phyloP scores from a whole-genome alignment of 371 early-diverging fungal genomes.

The Zancudomyces culisetae region DNA sequence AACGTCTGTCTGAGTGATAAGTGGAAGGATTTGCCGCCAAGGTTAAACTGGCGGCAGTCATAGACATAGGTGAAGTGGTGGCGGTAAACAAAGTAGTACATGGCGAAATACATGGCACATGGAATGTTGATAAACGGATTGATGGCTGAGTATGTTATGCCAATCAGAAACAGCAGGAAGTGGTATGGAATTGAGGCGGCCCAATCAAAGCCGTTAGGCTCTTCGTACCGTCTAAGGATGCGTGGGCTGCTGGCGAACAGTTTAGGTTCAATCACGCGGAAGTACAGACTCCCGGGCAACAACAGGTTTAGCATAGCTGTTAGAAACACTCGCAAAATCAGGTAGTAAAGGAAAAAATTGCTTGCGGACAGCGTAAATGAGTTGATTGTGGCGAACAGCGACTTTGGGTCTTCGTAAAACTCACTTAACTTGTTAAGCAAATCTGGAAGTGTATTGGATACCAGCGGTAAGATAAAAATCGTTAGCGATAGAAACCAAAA shows the following conservation, averaged over 20 bases:
- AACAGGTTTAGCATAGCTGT: conserved; percentile 43
- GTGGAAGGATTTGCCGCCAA: conserved; percentile 52
- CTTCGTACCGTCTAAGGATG: conserved; percentile 32
- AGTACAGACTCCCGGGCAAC: conserved; percentile 39
- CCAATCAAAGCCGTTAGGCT: conserved; percentile 22
- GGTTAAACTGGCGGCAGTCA: conserved; percentile 30
- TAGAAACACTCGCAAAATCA: conserved; percentile 46
- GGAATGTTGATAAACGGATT: conserved; percentile 64
- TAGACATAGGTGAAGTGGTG: conserved; percentile 66
- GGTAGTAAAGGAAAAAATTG: conserved; percentile 60
- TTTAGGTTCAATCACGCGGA: conserved; percentile 35
- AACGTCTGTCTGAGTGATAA: conserved; percentile 42
- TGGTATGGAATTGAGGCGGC: conserved; percentile 31
- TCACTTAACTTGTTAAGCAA: background rate
- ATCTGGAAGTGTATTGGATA: background rate
- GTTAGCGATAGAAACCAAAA: conserved; percentile 66
- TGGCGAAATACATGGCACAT: conserved; percentile 46
- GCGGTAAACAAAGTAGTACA: conserved; percentile 52
- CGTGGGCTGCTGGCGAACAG: conserved; percentile 57
- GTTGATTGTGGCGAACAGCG: conserved; percentile 6
- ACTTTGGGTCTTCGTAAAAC: background rate
- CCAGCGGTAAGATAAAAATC: conserved; percentile 22
- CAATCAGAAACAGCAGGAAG: conserved; percentile 45
- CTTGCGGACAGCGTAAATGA: conserved; percentile 41
- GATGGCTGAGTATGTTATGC: conserved; percentile 54